phyloP scores from a whole-genome alignment of 345 rosid genomes.

The Erysimum cheiranthoides region DNA sequence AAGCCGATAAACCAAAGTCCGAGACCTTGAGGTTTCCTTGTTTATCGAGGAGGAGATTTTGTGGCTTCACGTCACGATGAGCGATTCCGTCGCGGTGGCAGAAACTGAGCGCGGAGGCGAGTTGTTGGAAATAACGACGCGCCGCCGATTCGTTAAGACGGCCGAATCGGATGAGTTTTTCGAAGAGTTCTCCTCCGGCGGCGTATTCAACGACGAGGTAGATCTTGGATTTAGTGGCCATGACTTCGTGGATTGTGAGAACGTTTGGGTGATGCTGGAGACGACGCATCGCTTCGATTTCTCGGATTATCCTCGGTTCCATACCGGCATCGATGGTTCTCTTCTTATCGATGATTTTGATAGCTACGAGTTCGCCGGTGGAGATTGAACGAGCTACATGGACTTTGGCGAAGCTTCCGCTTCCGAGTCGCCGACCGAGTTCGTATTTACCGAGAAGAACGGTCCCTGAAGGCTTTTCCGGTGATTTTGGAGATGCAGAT shows the following conservation, averaged over 20 bases:
- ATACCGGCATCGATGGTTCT: constrained; percentile 49
- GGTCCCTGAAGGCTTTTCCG: constrained; percentile 27
- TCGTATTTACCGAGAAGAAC: constrained; percentile 71
- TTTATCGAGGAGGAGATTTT: constrained; percentile 74
- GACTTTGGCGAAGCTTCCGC: constrained; percentile 79
- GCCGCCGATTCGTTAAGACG: constrained; percentile 59
- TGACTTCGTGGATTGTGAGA: constrained; percentile 79
- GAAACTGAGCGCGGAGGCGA: constrained; percentile 73
- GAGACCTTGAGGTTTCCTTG: constrained; percentile 71
- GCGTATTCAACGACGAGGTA: constrained; percentile 85
- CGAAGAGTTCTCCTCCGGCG: constrained; percentile 73
- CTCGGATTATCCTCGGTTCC: constrained; percentile 71
- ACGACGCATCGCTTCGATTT: constrained; percentile 84
- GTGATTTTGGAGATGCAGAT: constrained; percentile 2
- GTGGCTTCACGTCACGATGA: constrained; percentile 93
- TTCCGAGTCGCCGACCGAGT: constrained; percentile 65
- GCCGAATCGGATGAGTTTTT: constrained; percentile 53
- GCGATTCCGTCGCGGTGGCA: constrained; percentile 85
- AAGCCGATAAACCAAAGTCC: constrained; percentile 81
- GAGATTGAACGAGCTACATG: constrained; percentile 61
- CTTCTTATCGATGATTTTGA: constrained; percentile 74
- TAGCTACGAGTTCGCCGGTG: constrained; percentile 55
- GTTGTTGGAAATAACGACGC: constrained; percentile 75
- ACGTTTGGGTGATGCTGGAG: constrained; percentile 79
- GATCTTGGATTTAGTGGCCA: constrained; percentile 85